A percentile compares a stretch with the other conserved stretches of the same genome.
Evolutionary conservation across 169 alveolate species (phyloP).

Genomic region (Eimeria falciformis): DNA sequence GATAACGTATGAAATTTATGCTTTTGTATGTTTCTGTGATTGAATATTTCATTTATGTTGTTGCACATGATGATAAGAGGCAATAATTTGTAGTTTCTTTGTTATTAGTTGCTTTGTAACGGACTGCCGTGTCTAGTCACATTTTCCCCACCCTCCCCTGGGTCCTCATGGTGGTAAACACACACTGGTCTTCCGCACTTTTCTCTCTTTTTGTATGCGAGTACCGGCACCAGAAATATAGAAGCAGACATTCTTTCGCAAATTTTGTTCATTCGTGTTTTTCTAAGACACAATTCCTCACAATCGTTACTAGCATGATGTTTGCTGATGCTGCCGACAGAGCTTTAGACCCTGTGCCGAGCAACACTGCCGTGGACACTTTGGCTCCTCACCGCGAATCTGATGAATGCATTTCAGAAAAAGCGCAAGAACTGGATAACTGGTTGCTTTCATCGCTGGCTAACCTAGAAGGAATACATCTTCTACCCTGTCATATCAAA

Average conservation of each 20-base stretch:
- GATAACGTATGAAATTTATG: too few species aligned
- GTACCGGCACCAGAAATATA: too few species aligned
- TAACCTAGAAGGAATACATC: conserved; percentile 16
- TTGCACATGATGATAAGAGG: too few species aligned
- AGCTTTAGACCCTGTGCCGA: neutral
- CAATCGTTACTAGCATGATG: conserved; percentile 34
- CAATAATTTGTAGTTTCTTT: too few species aligned
- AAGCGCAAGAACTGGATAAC: neutral
- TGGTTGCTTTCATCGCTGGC: neutral
- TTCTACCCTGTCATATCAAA: conserved; percentile 35
- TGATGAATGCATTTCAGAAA: neutral
- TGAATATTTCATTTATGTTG: too few species aligned
- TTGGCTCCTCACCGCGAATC: neutral
- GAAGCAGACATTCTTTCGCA: too few species aligned
- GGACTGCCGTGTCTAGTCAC: too few species aligned
- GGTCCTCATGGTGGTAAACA: neutral
- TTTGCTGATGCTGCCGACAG: conserved; percentile 48
- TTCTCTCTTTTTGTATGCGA: neutral
- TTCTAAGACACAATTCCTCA: too few species aligned
- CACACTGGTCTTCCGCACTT: neutral
- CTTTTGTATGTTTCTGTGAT: too few species aligned
- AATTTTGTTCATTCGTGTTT: too few species aligned
- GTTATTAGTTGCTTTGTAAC: too few species aligned
- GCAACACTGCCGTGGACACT: neutral
- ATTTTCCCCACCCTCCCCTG: neutral